Evolutionary conservation across 768 basidiomycete species (phyloP).

Genomic region (Boletus sp.): DNA sequence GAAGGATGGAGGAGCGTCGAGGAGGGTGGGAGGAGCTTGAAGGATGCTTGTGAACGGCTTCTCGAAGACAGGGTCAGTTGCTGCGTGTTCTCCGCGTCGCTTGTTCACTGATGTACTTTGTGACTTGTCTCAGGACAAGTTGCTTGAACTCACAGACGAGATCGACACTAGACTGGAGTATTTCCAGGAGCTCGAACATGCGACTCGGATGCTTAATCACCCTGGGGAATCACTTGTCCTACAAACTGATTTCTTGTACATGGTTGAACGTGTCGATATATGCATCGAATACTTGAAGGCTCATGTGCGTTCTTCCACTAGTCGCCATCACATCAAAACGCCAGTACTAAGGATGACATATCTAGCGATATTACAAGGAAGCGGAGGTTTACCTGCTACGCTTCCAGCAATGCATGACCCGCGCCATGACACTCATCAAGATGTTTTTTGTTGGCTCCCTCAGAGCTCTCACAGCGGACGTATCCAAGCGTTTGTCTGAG

Average conservation of each 20-base stretch:
- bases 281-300: constrained; percentile 88
- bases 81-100: neutral
- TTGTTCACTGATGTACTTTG: neutral
- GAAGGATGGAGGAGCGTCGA: constrained; percentile 86
- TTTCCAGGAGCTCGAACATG: constrained; percentile 91
- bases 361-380: constrained; percentile 86
- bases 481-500: constrained; percentile 71
- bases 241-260: constrained; percentile 87
- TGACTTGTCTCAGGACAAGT: constrained; percentile 53
- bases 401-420: constrained; percentile 97
- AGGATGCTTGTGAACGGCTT: constrained; percentile 87
- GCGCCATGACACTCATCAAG: constrained; percentile 97
- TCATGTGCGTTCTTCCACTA: constrained; percentile 57
- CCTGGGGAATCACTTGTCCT: constrained; percentile 92
- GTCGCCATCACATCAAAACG: neutral
- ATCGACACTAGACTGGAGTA: constrained; percentile 82
- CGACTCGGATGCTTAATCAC: constrained; percentile 90
- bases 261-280: constrained; percentile 94
- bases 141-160: constrained; percentile 79
- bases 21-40: constrained; percentile 86
- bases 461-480: constrained; percentile 73
- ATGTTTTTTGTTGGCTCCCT: constrained; percentile 93
- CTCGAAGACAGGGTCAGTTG: constrained; percentile 81
- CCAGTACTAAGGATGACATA: constrained; percentile 1
- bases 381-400: constrained; percentile 93